Percentiles rank a stretch among this genome's conserved stretches.
These are phyloP conservation scores for Candida saitoana DNA, from an alignment of 805 yeast species.

Conservation along the genomic window DNA sequence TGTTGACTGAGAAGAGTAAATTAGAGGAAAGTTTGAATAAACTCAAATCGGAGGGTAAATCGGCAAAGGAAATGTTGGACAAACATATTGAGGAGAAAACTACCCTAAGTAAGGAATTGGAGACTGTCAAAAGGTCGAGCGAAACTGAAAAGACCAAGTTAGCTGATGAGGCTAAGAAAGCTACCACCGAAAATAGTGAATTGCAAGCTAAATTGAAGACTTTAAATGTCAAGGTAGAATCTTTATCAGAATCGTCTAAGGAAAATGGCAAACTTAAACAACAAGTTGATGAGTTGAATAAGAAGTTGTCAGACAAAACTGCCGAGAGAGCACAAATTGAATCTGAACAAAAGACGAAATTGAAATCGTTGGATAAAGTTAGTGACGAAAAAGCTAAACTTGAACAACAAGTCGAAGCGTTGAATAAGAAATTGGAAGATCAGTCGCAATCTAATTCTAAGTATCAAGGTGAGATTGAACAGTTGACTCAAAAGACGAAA, in stretches of 20 bases:
- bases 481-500: background rate
- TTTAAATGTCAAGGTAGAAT: background rate
- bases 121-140: background rate
- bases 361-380: background rate
- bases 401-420: conserved; percentile 5
- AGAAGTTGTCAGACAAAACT: conserved; percentile 3
- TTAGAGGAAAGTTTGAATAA: conserved; percentile 3
- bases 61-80: background rate
- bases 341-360: background rate
- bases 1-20: background rate
- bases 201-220: background rate
- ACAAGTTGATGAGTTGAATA: conserved; percentile 6
- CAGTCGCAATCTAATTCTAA: background rate
- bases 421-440: conserved; percentile 7
- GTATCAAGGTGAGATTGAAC: background rate
- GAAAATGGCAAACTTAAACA: background rate
- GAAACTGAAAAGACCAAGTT: conserved; percentile 5
- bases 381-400: conserved; percentile 3
- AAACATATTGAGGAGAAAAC: background rate
- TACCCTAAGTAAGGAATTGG: conserved; percentile 6
- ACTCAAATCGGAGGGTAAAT: background rate
- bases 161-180: conserved; percentile 5
- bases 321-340: conserved; percentile 2
- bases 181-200: conserved; percentile 3
- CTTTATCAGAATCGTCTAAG: background rate